Evolutionary conservation across 2,329 filamentous ascomycete species (phyloP).

Genomic region (Ceratocystis alfenasii): DNA sequence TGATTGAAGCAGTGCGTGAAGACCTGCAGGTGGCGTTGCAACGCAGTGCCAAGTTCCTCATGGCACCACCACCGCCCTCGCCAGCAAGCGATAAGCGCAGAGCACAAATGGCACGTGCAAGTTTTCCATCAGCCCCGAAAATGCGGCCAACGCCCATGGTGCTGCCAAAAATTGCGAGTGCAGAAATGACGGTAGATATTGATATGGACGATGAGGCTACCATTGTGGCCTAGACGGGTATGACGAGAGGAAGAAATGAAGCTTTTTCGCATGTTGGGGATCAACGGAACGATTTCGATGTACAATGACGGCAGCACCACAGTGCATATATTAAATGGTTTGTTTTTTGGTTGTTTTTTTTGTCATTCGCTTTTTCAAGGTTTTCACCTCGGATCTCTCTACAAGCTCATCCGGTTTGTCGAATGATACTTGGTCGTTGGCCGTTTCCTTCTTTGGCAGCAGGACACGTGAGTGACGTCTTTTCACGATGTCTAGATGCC

Average conservation of each 20-base stretch:
- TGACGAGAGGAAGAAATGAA: not conserved
- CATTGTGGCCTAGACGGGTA: not conserved
- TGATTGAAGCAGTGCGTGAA: conserved; percentile 20
- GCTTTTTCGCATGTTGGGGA: not conserved
- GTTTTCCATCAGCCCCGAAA: not conserved
- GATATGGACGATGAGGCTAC: conserved; percentile 13
- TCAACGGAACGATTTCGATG: conserved; percentile 9
- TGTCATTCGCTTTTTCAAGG: conserved; percentile 10
- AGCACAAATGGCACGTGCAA: not conserved
- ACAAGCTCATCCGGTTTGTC: not conserved
- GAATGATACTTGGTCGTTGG: conserved; percentile 8
- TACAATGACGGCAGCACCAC: not conserved
- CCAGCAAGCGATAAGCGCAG: not conserved
- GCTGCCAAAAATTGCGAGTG: not conserved
- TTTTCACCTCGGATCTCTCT: not conserved
- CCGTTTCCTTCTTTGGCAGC: not conserved
- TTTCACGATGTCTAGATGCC: not conserved
- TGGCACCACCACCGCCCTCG: conserved; percentile 6
- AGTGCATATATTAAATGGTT: conserved; percentile 5
- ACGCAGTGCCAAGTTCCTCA: conserved; percentile 15
- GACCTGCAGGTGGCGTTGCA: conserved; percentile 17
- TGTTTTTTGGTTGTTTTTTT: conserved; percentile 3
- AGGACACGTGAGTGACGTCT: conserved; percentile 5
- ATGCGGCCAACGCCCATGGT: not conserved
- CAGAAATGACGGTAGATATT: not conserved